These are phyloP conservation scores for Ramaria rubella DNA, from an alignment of 768 basidiomycete species.

Conservation along the genomic window DNA sequence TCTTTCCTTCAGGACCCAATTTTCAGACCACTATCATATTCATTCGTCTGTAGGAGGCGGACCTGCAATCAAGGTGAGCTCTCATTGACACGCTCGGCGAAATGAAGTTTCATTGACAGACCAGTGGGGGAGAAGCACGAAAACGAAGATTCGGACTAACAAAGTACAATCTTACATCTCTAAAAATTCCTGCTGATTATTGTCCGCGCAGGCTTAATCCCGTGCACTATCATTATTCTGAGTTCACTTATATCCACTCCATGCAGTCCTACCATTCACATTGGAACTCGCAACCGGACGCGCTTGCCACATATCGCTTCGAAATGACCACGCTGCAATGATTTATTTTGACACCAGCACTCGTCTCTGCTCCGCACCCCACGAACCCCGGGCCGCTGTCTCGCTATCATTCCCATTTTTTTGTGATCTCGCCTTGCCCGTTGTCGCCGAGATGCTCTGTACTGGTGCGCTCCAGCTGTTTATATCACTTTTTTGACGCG, in stretches of 20 bases:
- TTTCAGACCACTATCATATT: conserved; percentile 73
- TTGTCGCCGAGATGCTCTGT: no score
- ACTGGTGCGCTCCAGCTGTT: no score
- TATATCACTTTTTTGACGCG: no score
- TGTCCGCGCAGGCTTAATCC: not conserved
- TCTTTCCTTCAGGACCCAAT: conserved; percentile 63
- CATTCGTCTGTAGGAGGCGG: no score
- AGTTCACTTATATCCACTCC: no score
- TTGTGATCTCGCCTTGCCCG: no score
- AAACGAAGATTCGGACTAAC: not conserved
- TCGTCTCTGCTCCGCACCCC: not conserved
- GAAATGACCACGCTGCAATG: not conserved
- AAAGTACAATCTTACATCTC: not conserved
- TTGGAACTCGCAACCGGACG: no score
- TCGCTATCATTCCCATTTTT: no score
- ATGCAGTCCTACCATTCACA: no score
- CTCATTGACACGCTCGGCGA: no score
- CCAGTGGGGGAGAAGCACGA: not conserved
- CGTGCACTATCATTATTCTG: not conserved
- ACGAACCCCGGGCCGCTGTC: not conserved
- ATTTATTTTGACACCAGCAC: no score
- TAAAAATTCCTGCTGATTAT: not conserved
- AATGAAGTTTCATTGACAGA: not conserved
- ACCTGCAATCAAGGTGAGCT: no score
- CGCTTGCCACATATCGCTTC: not conserved